Evolutionary conservation across 257 asterid species (phyloP), one percentile per base, ranked within the genome.

Genomic region (Primulina tabacum): DNA sequence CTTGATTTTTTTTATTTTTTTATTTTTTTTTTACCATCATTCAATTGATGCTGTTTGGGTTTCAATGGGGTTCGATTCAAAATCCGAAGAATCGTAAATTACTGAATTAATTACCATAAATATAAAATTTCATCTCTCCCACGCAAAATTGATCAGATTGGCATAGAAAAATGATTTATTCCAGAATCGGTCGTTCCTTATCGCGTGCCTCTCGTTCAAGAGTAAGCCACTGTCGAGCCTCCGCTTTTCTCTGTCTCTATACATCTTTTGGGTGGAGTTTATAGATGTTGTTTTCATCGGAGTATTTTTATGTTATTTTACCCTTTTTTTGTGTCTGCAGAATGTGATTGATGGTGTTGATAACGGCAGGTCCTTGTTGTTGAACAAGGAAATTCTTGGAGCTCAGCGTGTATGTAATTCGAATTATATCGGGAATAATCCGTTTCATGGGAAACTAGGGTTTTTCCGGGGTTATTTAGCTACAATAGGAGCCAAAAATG

Each of bases 181-280:
- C 92, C 60, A 84, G 76, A 70, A 78, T 90, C 69, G 78, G 82
- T 38, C 77, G 86, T 43, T 82, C 91, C 12, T 32, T 81, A 20
- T 60, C 86, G 35, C 94, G 88, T 18, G 79, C 86, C 32, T 82
- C 90, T 60, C 85, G 85, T 60, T 75, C 80, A 28, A 80, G 83
- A 73, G 96, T 90, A 82, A 79, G 85, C 81, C 62, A 79, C 81
- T 65, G 88, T 78, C 79, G 67, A 82, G 68, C 96, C 96, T 50
- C 21, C 8, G 57, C 57, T 50, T 50, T 43, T 11, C n/a, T 43
- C 18, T 28, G 2, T 1, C 30, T 28, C 30, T 35, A 8, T 5
- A 50, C 5, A 50, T 17, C 21, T 50, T 50, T 50, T 50, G 21
- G 57, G 57, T 50, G 57, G 5, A 50, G 21, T 50, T 50, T 50